A percentile compares a stretch with the other conserved stretches of the same genome.
These are phyloP conservation scores for Camellia lanceoleosa DNA, from an alignment of 148 eudicot genomes.

Conservation along the genomic window DNA sequence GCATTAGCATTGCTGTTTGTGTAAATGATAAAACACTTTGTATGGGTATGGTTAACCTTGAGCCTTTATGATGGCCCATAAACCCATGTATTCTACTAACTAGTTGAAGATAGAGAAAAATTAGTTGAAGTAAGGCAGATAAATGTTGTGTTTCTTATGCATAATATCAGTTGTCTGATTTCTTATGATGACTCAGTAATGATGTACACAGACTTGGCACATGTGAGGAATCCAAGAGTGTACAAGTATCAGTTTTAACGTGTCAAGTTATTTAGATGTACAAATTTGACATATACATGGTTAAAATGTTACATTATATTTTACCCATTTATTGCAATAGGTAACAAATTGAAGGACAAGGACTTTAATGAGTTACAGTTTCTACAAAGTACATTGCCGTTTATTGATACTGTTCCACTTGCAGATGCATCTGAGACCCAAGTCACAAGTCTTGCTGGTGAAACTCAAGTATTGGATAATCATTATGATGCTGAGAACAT, in stretches of 20 bases:
- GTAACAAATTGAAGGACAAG: constrained; percentile 16
- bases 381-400: constrained; percentile 15
- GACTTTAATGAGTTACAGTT: constrained; percentile 11
- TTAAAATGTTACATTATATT: not conserved
- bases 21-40: not conserved
- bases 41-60: not conserved
- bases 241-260: no score
- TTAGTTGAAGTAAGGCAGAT: not conserved
- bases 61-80: not conserved
- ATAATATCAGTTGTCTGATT: not conserved
- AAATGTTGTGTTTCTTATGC: not conserved
- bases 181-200: not conserved
- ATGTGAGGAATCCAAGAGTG: no score
- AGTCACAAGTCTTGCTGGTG: constrained; percentile 28
- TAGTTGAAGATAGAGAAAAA: not conserved
- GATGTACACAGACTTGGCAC: not conserved
- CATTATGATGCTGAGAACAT: constrained; percentile 21
- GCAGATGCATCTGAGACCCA: constrained; percentile 43
- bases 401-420: constrained; percentile 21
- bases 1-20: not conserved
- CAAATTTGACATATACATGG: not conserved
- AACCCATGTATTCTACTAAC: no score
- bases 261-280: not conserved
- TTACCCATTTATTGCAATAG: constrained; percentile 8
- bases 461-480: constrained; percentile 36